phyloP scores from a whole-genome alignment of 2,329 filamentous ascomycete genomes.

The Diplodia sapinea region DNA sequence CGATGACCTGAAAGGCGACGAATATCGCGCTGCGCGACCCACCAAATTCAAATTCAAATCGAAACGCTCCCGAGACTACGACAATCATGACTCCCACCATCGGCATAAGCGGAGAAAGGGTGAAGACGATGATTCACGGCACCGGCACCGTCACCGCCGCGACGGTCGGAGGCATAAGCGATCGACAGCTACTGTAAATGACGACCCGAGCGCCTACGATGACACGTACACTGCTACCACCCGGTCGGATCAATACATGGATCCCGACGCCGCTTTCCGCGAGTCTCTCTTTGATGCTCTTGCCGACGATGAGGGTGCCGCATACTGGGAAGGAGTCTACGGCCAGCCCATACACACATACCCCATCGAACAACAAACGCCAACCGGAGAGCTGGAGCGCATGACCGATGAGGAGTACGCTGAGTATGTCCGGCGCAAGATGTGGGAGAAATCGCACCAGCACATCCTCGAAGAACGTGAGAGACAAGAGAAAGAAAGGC shows the following conservation, averaged over 20 bases:
- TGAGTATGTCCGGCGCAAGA: constrained; percentile 78
- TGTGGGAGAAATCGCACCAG: constrained; percentile 96
- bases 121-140: neutral
- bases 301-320: constrained; percentile 93
- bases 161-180: constrained; percentile 30
- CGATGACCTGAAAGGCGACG: constrained; percentile 30
- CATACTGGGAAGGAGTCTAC: constrained; percentile 96
- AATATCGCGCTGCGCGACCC: constrained; percentile 39
- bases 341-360: constrained; percentile 92
- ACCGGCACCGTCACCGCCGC: constrained; percentile 17
- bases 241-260: constrained; percentile 48
- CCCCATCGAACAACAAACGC: constrained; percentile 60
- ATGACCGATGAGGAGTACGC: constrained; percentile 97
- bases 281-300: constrained; percentile 96
- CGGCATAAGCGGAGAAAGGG: constrained; percentile 12
- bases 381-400: constrained; percentile 67
- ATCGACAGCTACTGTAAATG: constrained; percentile 28
- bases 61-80: constrained; percentile 39
- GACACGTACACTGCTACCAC: constrained; percentile 43
- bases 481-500: constrained; percentile 60
- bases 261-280: constrained; percentile 79
- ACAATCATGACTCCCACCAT: constrained; percentile 30
- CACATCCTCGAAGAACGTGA: constrained; percentile 79
- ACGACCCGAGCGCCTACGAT: constrained; percentile 48
- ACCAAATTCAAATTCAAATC: constrained; percentile 50